Percentiles rank a stretch among this genome's conserved stretches.
These are phyloP conservation scores for Zostera marina DNA, from an alignment of 116 monocot species.

Conservation along the genomic window DNA sequence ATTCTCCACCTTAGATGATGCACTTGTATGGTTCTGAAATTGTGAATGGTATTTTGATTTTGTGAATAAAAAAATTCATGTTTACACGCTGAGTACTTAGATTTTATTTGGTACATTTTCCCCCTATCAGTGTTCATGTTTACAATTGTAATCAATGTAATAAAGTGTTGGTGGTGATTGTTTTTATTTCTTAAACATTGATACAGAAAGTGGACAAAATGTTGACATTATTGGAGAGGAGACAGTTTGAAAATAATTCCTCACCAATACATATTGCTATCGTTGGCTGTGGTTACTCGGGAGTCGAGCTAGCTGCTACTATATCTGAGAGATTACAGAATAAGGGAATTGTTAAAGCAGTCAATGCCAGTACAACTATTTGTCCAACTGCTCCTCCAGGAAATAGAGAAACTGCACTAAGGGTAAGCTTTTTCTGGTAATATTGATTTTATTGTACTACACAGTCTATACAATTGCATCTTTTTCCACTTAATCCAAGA, in stretches of 20 bases:
- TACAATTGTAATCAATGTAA: background rate
- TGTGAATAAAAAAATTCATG: too few species aligned
- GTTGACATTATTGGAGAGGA: slow-evolving; percentile 46
- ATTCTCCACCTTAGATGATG: slow-evolving; percentile 89
- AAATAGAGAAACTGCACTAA: slow-evolving; percentile 89
- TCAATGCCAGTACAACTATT: slow-evolving; percentile 53
- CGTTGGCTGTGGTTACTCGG: slow-evolving; percentile 92
- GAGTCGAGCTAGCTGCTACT: slow-evolving; percentile 89
- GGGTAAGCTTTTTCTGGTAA: slow-evolving; percentile 26
- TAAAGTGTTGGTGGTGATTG: background rate
- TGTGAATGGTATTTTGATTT: background rate
- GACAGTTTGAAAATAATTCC: slow-evolving; percentile 30
- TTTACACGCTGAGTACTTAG: too few species aligned
- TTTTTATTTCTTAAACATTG: background rate
- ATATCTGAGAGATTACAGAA: slow-evolving; percentile 71
- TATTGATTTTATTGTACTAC: background rate
- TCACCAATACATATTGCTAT: slow-evolving; percentile 60
- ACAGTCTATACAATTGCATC: background rate
- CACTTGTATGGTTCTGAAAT: slow-evolving; percentile 32
- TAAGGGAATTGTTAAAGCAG: slow-evolving; percentile 65
- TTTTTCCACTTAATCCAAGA: too few species aligned
- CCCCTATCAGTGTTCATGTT: too few species aligned
- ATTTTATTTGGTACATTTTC: too few species aligned
- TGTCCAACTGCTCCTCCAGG: slow-evolving; percentile 74
- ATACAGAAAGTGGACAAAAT: slow-evolving; percentile 59